Conservation (phyloP, 306 rosid species). For the Quillaja saponaria region DNA sequence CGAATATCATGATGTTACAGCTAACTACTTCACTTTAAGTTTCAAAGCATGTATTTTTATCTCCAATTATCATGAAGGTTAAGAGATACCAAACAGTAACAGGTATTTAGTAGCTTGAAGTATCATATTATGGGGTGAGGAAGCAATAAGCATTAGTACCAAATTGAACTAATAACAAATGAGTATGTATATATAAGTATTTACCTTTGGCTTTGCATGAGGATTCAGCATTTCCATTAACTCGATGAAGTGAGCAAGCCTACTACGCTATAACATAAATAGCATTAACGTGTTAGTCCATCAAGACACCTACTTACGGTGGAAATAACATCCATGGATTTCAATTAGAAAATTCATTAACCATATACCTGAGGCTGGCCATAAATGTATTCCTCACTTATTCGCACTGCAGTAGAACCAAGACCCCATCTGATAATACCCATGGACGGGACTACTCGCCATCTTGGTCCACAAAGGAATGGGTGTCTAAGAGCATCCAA, state of each 20-base stretch:
- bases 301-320: constrained; percentile 9
- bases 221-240: constrained; percentile 94
- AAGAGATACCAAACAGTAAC: constrained; percentile 12
- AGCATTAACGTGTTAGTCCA: constrained; percentile 21
- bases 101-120: constrained; percentile 8
- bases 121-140: constrained; percentile 8
- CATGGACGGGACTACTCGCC: constrained; percentile 91
- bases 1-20: not conserved
- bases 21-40: not conserved
- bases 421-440: constrained; percentile 96
- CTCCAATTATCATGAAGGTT: constrained; percentile 5
- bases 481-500: constrained; percentile 98
- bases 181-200: too few species aligned
- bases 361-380: constrained; percentile 80
- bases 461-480: constrained; percentile 95
- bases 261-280: constrained; percentile 62
- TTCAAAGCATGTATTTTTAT: constrained; percentile 15
- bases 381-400: constrained; percentile 90
- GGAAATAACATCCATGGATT: constrained; percentile 17
- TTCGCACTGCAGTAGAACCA: constrained; percentile 85
- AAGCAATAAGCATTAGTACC: too few species aligned
- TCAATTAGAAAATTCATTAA: constrained; percentile 23
- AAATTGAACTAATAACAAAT: too few species aligned
- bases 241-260: constrained; percentile 88
- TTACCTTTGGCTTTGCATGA: constrained; percentile 88